Base-by-base conservation (phyloP, 768 basidiomycete genomes). In the Tricholoma furcatifolium region DNA sequence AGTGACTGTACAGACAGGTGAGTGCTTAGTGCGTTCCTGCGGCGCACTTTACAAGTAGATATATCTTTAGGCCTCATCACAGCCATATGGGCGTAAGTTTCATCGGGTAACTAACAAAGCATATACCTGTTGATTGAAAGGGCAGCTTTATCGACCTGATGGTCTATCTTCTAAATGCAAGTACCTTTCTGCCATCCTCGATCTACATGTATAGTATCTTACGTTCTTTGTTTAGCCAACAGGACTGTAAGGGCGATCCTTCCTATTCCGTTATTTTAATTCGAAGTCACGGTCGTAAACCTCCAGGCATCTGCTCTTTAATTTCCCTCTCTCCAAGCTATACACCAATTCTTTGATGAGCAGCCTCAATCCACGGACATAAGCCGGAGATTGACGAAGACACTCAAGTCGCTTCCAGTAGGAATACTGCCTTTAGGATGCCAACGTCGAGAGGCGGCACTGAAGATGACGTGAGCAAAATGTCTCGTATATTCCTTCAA, bases 311-410 rank as follows among this genome's bases (percentile, higher is more conserved):
- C 61, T 75, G 3, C 60, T 69, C 12, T 71, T 74, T 61, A 71
- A 70, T 60, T 65, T 74, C 43, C 66, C 67, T 6, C 67, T 74
- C 14, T 67, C 70, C 38, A 75, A 75, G 58, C 61, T 77, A 8
- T 73, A 74, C 57, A 70, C 71, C 18, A 75, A 74, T 61, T 70
- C 70, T 1, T 62, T 75, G 27, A 66, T 77, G 69, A 74, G 74
- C 42, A 71, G 60, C 32, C 57, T 74, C 46, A 72, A 74, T 43
- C 64, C 67, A 8, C 58, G 70, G 18, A 60, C 59, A 39, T 66
- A 56, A 59, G 20, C 41, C 50, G 20, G 43, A 32, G 4, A 53
- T 45, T n/a, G 49, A 27, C 11, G 55, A 58, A 21, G 39, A 42
- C 15, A 43, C 42, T 17, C 4, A 38, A 8, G 50, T 27, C 14